A percentile compares a stretch with the other conserved stretches of the same genome.
phyloP scores from a whole-genome alignment of 495 filamentous ascomycete genomes.

The Lepidopterella palustris region DNA sequence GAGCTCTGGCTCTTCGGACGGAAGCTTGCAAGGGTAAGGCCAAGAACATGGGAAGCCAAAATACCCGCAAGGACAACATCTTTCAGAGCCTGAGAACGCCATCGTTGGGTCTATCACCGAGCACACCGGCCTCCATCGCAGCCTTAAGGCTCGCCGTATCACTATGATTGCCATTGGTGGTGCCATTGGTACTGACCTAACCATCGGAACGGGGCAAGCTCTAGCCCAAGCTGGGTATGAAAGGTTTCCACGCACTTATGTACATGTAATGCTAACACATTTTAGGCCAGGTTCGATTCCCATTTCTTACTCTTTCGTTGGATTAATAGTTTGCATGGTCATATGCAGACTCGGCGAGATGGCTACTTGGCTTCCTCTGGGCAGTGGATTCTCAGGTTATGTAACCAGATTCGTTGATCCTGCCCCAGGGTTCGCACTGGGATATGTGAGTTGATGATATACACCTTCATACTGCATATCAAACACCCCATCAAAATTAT shows the following conservation, averaged over 20 bases:
- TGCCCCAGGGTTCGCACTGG: slow-evolving; percentile 57
- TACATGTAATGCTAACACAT: slow-evolving; percentile 4
- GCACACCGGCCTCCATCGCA: slow-evolving; percentile 46
- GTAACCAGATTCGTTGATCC: slow-evolving; percentile 56
- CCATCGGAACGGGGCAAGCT: slow-evolving; percentile 56
- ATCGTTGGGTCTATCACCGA: slow-evolving; percentile 14
- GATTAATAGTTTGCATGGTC: slow-evolving; percentile 54
- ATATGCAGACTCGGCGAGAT: slow-evolving; percentile 60
- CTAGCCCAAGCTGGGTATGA: slow-evolving; percentile 53
- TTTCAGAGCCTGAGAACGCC: slow-evolving; percentile 9
- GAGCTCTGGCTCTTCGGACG: slow-evolving; percentile 19
- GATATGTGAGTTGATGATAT: slow-evolving; percentile 48
- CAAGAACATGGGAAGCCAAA: slow-evolving; percentile 17
- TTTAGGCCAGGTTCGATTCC: slow-evolving; percentile 58
- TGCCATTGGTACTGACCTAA: slow-evolving; percentile 69
- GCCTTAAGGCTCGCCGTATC: slow-evolving; percentile 60
- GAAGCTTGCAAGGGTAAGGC: slow-evolving; percentile 7
- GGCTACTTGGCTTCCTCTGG: slow-evolving; percentile 52
- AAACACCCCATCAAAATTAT: no score
- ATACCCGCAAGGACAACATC: slow-evolving; percentile 6
- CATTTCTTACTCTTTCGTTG: slow-evolving; percentile 58
- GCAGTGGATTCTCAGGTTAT: slow-evolving; percentile 54
- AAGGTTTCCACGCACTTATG: slow-evolving; percentile 4
- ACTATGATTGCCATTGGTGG: slow-evolving; percentile 83
- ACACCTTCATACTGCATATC: background rate